phyloP scores from a whole-genome alignment of 2,329 filamentous ascomycete genomes.

The Penicillium fuscoglaucum region DNA sequence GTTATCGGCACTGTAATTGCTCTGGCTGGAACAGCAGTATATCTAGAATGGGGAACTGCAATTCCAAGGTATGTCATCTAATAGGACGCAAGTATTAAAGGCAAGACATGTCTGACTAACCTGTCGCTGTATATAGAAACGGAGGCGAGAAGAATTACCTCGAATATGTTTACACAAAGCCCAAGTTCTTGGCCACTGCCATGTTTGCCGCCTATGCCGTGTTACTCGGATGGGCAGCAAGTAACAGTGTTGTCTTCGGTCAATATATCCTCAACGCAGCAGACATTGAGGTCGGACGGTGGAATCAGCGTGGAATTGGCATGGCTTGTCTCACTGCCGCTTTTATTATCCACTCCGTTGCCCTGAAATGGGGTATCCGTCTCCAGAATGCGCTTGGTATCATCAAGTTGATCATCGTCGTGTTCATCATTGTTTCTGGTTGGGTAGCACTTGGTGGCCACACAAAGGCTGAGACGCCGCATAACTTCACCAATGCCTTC shows the following conservation, averaged over 20 bases:
- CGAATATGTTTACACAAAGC: constrained; percentile 54
- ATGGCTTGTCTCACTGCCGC: constrained; percentile 50
- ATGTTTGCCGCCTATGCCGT: constrained; percentile 55
- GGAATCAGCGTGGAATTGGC: constrained; percentile 54
- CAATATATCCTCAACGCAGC: constrained; percentile 53
- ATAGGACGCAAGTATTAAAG: background rate
- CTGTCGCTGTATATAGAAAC: constrained; percentile 37
- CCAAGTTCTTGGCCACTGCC: constrained; percentile 55
- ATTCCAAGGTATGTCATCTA: constrained; percentile 42
- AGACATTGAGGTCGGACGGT: constrained; percentile 45
- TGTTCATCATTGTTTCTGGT: constrained; percentile 48
- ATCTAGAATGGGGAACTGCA: constrained; percentile 54
- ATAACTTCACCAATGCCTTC: constrained; percentile 43
- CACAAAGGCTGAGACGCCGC: constrained; percentile 37
- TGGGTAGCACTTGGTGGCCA: constrained; percentile 44
- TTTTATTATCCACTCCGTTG: constrained; percentile 50
- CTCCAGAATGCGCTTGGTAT: constrained; percentile 53
- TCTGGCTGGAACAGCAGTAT: constrained; percentile 46
- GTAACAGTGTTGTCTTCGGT: constrained; percentile 55
- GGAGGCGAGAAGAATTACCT: constrained; percentile 58
- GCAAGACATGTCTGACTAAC: background rate
- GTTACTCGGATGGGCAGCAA: constrained; percentile 53
- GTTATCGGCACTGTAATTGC: constrained; percentile 51
- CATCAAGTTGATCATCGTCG: constrained; percentile 52
- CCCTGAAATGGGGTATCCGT: constrained; percentile 50